These are phyloP conservation scores for Colletotrichum incanum DNA, from an alignment of 2,329 filamentous ascomycete genomes.

Conservation along the genomic window DNA sequence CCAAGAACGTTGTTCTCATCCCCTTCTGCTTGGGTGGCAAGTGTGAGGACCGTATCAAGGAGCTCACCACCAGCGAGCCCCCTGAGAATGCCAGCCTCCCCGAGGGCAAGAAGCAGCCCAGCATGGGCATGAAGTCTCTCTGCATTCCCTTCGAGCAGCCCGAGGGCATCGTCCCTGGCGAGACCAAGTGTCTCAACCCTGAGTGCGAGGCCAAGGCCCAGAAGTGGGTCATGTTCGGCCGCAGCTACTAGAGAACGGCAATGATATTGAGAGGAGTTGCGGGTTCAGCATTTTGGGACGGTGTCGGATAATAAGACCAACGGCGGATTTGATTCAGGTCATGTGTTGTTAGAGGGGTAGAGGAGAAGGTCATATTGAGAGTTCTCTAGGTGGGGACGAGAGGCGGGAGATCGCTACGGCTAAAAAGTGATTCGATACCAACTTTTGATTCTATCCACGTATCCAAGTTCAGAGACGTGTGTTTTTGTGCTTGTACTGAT, in stretches of 20 bases:
- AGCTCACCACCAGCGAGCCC: conserved; percentile 81
- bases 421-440: conserved; percentile 43
- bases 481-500: background rate
- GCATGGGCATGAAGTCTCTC: conserved; percentile 78
- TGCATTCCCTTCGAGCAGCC: conserved; percentile 88
- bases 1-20: conserved; percentile 93
- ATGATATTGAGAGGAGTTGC: conserved; percentile 40
- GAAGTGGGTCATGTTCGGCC: conserved; percentile 94
- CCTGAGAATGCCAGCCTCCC: conserved; percentile 60
- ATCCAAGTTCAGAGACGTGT: background rate
- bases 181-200: conserved; percentile 93
- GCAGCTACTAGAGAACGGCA: conserved; percentile 69
- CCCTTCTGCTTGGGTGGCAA: conserved; percentile 86
- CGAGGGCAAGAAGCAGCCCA: conserved; percentile 68
- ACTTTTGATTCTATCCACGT: conserved; percentile 22
- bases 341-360: conserved; percentile 33
- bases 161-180: conserved; percentile 81
- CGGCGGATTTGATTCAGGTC: conserved; percentile 34
- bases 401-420: conserved; percentile 19
- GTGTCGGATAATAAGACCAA: conserved; percentile 32
- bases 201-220: conserved; percentile 84
- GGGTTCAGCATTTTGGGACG: conserved; percentile 39
- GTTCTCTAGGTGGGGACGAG: conserved; percentile 5
- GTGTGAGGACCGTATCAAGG: conserved; percentile 97
- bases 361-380: conserved; percentile 6